Base-by-base conservation (phyloP, 805 yeast genomes). In the Sugiyamaella floridensis region DNA sequence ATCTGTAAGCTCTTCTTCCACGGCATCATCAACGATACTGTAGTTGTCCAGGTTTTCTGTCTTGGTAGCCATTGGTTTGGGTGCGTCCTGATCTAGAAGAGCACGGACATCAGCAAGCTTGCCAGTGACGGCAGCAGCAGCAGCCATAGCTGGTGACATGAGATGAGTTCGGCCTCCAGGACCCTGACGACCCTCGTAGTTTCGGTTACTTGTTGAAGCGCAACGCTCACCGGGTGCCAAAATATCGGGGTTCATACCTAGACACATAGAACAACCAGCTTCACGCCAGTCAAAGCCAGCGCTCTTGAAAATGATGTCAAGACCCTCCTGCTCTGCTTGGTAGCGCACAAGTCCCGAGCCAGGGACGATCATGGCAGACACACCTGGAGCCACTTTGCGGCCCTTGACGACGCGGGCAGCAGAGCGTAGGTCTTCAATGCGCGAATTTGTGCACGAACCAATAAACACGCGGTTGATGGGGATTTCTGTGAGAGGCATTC, bases 71-170 rank as follows among this genome's bases (percentile, higher is more conserved):
- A 45, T 22, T 8, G 48, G 16, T 32, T 26, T 18, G 12, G 20
- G 40, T 32, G 40, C 16, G 14, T 6, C 40, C 41, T 45, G 12
- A 9, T 32, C 15, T 20, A 10, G 20, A 49, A 12, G 10, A 80
- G 74, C 85, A 72, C 98, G 85, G 62, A 90, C 89, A 67, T 92
- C 98, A 44, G 85, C 78, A 64, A 92, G 84, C 65, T 83, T 88
- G 60, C 99, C 99, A 52, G 78, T 79, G 60, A 92, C 83, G 63
- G 90, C 96, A 19, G 99, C 97, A 16, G 97, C 97, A 32, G 99
- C 98, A 46, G 99, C 98, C 99, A 92, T 92, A 19, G 96, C 96
- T 41, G 99, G 99, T 11, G 96, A 87, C 96, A 92, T 89, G 67
- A 92, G 79, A 69, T 92, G 99, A 16, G 98, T 93, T 75, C 99